Evolutionary conservation across 1,284 basidiomycete genomes (phyloP), one percentile per base, ranked within the genome.

Genomic region (Ustilago esculenta): DNA sequence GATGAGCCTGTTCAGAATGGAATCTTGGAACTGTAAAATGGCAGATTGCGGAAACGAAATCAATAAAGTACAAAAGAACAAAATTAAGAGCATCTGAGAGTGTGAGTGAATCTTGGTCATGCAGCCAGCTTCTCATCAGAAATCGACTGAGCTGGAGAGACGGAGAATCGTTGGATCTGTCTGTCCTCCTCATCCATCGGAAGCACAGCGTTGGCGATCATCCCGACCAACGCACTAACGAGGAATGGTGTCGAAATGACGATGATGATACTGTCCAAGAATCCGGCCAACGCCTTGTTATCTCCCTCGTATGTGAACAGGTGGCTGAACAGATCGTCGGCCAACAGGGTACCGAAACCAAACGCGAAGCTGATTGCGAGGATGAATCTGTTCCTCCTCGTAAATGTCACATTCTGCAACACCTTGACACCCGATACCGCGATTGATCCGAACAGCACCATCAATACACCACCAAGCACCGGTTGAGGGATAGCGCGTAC

Each of bases 251-350:
- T 73, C 17, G 44, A 53, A 10, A 92, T 81, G 14, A 92, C 83
- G 72, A 92, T 92, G 23, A 88, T 88, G 67, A 93, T 91, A 5
- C 88, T 89, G 77, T 89, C 85, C 58, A 93, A 87, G 52, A 92
- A 84, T 1, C 92, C 90, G 57, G 86, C 81, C 8, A 92, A 82
- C 0, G 88, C 90, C 39, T 84, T 85, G 73, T 84, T 88, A 15
- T 34, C 21, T 1, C 68, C 72, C 7, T 34, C 72, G 55, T 79
- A 50, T 79, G 84, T 30, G 86, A 87, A 43, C 86, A 85, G 71
- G 58, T 79, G 76, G 17, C 66, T 72, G 18, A 79, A 77, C 69
- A 79, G 83, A n/a, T 76, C 76, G 4, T 76, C 72, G 8, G 82
- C 82, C n/a, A 85, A 60, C 36, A 85, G 61, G 50, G 91, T 87